phyloP scores from a whole-genome alignment of 1,284 basidiomycete species.

The Mycena citricolor region DNA sequence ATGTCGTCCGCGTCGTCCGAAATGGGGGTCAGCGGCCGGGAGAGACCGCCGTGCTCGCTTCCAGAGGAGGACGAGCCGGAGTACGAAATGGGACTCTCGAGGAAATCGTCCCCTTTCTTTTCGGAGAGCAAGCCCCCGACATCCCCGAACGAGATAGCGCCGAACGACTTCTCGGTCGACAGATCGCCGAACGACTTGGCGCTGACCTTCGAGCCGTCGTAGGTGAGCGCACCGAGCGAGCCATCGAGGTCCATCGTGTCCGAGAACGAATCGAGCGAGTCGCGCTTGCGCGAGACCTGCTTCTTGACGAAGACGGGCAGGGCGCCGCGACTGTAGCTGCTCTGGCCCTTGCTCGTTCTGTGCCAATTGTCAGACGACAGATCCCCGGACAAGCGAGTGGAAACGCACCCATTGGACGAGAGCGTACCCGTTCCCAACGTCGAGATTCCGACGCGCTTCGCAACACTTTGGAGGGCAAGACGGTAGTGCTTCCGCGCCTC shows the following conservation, averaged over 20 bases:
- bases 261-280: slow-evolving; percentile 47
- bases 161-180: slow-evolving; percentile 30
- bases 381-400: slow-evolving; percentile 13
- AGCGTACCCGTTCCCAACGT: slow-evolving; percentile 24
- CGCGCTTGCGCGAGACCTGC: slow-evolving; percentile 41
- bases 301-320: slow-evolving; percentile 45
- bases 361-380: slow-evolving; percentile 19
- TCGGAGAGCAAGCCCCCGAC: slow-evolving; percentile 40
- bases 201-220: slow-evolving; percentile 31
- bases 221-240: slow-evolving; percentile 36
- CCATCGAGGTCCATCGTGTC: slow-evolving; percentile 37
- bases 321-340: slow-evolving; percentile 25
- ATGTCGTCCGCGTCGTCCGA: slow-evolving; percentile 11
- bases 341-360: slow-evolving; percentile 24
- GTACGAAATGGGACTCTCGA: not conserved
- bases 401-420: slow-evolving; percentile 37
- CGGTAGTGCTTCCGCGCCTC: slow-evolving; percentile 63
- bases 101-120: slow-evolving; percentile 23
- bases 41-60: not conserved
- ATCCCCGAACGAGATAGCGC: slow-evolving; percentile 36
- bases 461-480: slow-evolving; percentile 41
- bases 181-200: slow-evolving; percentile 32
- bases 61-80: not conserved
- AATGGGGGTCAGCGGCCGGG: not conserved
- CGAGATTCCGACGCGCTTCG: slow-evolving; percentile 48